Evolutionary conservation across 371 early-diverging fungal species (phyloP).

Genomic region (Rhizopus sp.): DNA sequence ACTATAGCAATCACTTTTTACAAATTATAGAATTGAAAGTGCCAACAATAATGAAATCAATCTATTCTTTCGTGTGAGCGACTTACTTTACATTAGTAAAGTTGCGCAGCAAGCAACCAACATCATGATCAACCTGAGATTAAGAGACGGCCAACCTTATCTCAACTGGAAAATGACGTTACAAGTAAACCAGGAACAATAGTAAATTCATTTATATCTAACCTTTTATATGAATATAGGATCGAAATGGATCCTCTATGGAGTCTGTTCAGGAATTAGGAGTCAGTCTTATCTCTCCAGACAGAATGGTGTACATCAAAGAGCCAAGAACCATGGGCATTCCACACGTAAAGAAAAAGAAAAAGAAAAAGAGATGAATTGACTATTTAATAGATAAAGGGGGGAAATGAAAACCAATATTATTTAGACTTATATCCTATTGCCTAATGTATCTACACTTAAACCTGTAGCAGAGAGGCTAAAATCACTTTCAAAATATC

Average conservation of each 20-base stretch:
- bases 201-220: not conserved
- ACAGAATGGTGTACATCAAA: constrained; percentile 13
- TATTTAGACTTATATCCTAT: constrained; percentile 50
- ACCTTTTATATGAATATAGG: constrained; percentile 1
- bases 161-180: constrained; percentile 36
- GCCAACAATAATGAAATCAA: constrained; percentile 49
- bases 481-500: constrained; percentile 42
- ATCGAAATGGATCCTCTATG: constrained; percentile 29
- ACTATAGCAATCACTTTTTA: constrained; percentile 54
- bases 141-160: constrained; percentile 41
- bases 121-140: constrained; percentile 35
- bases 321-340: constrained; percentile 15
- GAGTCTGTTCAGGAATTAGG: constrained; percentile 40
- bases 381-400: not conserved
- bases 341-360: constrained; percentile 14
- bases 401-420: not conserved
- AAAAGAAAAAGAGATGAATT: not conserved
- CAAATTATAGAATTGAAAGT: constrained; percentile 56
- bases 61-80: constrained; percentile 46
- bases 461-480: constrained; percentile 48
- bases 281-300: constrained; percentile 17
- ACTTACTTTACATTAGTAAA: constrained; percentile 50
- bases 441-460: constrained; percentile 47
- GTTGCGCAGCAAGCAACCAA: constrained; percentile 40
- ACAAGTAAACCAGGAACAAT: constrained; percentile 13